phyloP scores from a whole-genome alignment of 768 basidiomycete genomes.

The Lactarius trivialis region DNA sequence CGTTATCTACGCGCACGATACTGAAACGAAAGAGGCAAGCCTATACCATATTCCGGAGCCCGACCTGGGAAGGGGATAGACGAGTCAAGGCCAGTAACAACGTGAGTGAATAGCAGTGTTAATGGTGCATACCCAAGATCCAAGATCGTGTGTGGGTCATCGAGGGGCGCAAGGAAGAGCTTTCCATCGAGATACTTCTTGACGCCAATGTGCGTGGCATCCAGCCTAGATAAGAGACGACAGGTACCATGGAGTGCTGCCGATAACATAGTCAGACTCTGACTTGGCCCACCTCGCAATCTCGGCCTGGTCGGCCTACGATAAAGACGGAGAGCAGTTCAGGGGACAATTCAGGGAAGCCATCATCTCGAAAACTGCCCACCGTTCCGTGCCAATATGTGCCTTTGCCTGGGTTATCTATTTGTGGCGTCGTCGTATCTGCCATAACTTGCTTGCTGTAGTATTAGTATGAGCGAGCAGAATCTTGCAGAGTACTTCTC shows the following conservation, averaged over 20 bases:
- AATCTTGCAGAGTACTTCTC: too few relatives aligned
- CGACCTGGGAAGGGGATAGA: not conserved
- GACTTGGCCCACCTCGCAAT: not conserved
- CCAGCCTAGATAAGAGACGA: slow-evolving; percentile 18
- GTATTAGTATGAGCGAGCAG: too few relatives aligned
- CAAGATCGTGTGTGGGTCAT: slow-evolving; percentile 24
- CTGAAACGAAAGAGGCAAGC: not conserved
- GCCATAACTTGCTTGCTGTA: too few relatives aligned
- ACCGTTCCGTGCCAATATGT: too few relatives aligned
- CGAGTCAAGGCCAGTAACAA: not conserved
- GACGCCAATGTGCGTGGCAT: slow-evolving; percentile 25
- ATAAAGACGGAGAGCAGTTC: too few relatives aligned
- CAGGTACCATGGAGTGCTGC: not conserved
- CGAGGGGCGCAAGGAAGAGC: slow-evolving; percentile 20
- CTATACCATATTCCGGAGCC: slow-evolving; percentile 18
- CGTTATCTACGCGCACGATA: not conserved
- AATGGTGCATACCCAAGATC: slow-evolving; percentile 25
- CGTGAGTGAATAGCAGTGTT: not conserved
- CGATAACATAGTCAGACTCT: not conserved
- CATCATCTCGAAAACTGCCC: too few relatives aligned
- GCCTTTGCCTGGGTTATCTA: too few relatives aligned
- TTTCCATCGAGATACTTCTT: slow-evolving; percentile 21
- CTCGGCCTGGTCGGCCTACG: slow-evolving; percentile 2
- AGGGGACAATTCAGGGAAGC: too few relatives aligned
- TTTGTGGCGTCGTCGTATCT: too few relatives aligned